Evolutionary conservation across 2,329 filamentous ascomycete genomes (phyloP).

Genomic region (Thielaviopsis ethacetica): DNA sequence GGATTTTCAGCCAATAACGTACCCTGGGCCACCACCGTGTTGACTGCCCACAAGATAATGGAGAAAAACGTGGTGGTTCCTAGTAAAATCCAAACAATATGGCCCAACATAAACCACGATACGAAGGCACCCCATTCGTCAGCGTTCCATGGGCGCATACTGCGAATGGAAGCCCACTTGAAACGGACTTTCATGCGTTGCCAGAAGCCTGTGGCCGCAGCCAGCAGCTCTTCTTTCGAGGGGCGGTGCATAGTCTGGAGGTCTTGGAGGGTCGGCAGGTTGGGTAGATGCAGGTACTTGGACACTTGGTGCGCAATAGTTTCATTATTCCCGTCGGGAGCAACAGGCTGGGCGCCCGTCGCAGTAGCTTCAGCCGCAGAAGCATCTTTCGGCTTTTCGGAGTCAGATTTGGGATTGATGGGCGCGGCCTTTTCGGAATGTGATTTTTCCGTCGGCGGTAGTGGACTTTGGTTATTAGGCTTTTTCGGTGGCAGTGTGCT

Average conservation of each 20-base stretch:
- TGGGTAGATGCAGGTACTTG: slow-evolving; percentile 44
- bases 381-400: background rate
- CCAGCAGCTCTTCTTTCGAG: slow-evolving; percentile 81
- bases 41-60: slow-evolving; percentile 74
- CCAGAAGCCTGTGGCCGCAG: slow-evolving; percentile 85
- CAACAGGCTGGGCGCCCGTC: background rate
- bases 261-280: slow-evolving; percentile 33
- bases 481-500: background rate
- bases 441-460: background rate
- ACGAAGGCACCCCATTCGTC: slow-evolving; percentile 92
- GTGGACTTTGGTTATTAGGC: background rate
- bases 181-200: slow-evolving; percentile 78
- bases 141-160: slow-evolving; percentile 81
- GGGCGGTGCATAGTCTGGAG: slow-evolving; percentile 46
- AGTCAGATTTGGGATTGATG: background rate
- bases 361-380: background rate
- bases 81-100: slow-evolving; percentile 88
- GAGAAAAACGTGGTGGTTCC: slow-evolving; percentile 97
- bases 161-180: slow-evolving; percentile 95
- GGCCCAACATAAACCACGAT: slow-evolving; percentile 88
- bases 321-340: slow-evolving; percentile 19
- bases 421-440: background rate
- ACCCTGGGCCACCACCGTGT: slow-evolving; percentile 92
- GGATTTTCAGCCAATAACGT: slow-evolving; percentile 16
- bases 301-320: slow-evolving; percentile 36